Percentiles rank a stretch among this genome's conserved stretches.
Evolutionary conservation across 2,329 filamentous ascomycete species (phyloP).

Genomic region (Ophiosphaerella narmari): DNA sequence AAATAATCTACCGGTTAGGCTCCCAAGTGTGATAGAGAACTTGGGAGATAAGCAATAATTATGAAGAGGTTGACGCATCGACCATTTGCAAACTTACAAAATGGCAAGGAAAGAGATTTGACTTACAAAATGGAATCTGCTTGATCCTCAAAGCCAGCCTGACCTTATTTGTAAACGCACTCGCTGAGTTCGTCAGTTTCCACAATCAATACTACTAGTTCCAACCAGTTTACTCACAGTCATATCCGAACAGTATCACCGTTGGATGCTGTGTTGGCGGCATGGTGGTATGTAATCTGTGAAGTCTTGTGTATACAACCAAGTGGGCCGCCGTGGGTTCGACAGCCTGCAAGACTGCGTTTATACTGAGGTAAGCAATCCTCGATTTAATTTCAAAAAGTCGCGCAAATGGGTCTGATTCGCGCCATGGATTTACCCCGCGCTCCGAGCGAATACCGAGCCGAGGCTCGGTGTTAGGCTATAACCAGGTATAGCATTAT

Average conservation of each 20-base stretch:
- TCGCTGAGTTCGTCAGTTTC: constrained; percentile 22
- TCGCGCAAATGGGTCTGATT: not conserved
- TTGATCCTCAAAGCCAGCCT: constrained; percentile 44
- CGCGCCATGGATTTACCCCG: constrained; percentile 5
- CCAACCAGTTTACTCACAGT: constrained; percentile 18
- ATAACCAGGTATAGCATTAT: no score
- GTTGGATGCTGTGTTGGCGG: not conserved
- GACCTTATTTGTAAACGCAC: constrained; percentile 46
- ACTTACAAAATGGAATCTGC: constrained; percentile 43
- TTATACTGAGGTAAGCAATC: not conserved
- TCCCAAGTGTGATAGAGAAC: no score
- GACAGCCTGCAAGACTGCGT: no score
- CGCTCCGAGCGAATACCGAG: constrained; percentile 4
- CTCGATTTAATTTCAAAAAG: not conserved
- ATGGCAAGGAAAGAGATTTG: not conserved
- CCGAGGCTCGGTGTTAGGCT: no score
- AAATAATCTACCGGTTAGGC: no score
- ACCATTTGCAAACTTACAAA: not conserved
- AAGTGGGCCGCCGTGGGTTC: not conserved
- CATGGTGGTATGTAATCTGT: not conserved
- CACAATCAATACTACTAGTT: not conserved
- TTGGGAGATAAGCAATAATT: no score
- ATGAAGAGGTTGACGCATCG: no score
- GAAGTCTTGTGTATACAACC: not conserved
- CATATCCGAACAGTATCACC: constrained; percentile 33